These are phyloP conservation scores for Hypholoma sublateritium DNA, from an alignment of 768 basidiomycete species.

Conservation along the genomic window DNA sequence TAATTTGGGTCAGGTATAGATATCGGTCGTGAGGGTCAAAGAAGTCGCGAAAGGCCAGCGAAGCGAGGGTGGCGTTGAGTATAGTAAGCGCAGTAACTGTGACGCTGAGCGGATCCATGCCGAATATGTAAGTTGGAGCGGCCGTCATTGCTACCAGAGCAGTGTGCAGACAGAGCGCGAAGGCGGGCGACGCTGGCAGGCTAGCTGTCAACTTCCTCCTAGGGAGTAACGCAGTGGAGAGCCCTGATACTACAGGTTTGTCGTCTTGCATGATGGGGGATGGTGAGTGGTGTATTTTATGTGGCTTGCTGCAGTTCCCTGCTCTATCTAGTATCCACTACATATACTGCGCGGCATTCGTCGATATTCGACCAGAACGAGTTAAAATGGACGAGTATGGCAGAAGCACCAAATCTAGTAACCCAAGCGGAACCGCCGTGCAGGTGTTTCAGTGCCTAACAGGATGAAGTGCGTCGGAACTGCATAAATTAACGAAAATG, in stretches of 20 bases:
- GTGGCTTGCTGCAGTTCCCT: too few relatives aligned
- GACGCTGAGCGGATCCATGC: slow-evolving; percentile 15
- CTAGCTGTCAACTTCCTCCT: not conserved
- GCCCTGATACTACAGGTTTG: not conserved
- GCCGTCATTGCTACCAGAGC: not conserved
- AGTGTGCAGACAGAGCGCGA: not conserved
- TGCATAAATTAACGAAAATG: too few relatives aligned
- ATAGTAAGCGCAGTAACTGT: slow-evolving; percentile 8
- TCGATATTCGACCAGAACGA: too few relatives aligned
- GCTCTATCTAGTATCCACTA: too few relatives aligned
- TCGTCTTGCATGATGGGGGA: not conserved
- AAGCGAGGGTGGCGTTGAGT: slow-evolving; percentile 5
- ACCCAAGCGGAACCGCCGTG: too few relatives aligned
- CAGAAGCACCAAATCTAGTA: too few relatives aligned
- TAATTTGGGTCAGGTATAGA: slow-evolving; percentile 1
- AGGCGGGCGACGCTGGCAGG: not conserved
- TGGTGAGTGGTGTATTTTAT: too few relatives aligned
- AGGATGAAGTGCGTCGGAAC: too few relatives aligned
- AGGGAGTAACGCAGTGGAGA: not conserved
- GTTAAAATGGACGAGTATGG: too few relatives aligned
- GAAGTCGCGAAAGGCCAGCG: slow-evolving; percentile 4
- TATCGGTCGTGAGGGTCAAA: slow-evolving; percentile 5
- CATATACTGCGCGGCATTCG: too few relatives aligned
- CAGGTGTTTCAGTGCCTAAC: too few relatives aligned
- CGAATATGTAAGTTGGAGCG: not conserved